Base-by-base conservation (phyloP, 257 asterid genomes). In the Solanum bulbocastanum region DNA sequence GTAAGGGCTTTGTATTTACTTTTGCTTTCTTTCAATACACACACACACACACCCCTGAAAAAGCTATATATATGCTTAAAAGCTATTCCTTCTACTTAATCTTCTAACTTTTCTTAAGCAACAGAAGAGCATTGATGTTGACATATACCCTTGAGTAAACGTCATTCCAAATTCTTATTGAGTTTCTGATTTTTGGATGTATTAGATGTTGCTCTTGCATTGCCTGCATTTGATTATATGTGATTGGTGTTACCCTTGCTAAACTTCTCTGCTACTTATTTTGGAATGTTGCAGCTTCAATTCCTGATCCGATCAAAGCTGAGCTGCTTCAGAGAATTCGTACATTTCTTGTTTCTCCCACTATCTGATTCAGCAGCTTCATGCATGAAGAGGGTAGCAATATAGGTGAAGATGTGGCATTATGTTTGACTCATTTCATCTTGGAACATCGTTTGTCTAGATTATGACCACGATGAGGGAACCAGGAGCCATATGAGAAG, bases 231-330 rank as follows among this genome's bases (percentile, higher is more conserved):
- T 79, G 42, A 46, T 30, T 27, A 30, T 49, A 49, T 82, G 25
- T 2, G 4, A 82, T 9, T 49, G 85, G 2, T 16, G 40, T 49
- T 49, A 49, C 13, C 86, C 60, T 79, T 44, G 25, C 35, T 42
- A 25, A 69, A 46, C 40, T n/a, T 10, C 18, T 76, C 39, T 87
- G 9, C 46, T n/a, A 4, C 35, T 37, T 56, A 87, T 22, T 22
- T 58, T 72, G 87, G 60, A 27, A 42, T 68, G 3, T 90, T 93
- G 90, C 96, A 95, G 98, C 94, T 85, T 93, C 96, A 4, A 91
- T 94, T 83, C 98, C 98, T 46, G 97, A 94, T 90, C 85, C 93
- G 4, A 95, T 95, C 78, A 95, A 94, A 90, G 92, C 96, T 22
- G 98, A 94, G 91, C 90, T 95, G 88, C 87, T 93, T 90, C 98